Evolutionary conservation across 768 basidiomycete species (phyloP), one percentile per base, ranked within the genome.

Genomic region (Termitomyces sp.): DNA sequence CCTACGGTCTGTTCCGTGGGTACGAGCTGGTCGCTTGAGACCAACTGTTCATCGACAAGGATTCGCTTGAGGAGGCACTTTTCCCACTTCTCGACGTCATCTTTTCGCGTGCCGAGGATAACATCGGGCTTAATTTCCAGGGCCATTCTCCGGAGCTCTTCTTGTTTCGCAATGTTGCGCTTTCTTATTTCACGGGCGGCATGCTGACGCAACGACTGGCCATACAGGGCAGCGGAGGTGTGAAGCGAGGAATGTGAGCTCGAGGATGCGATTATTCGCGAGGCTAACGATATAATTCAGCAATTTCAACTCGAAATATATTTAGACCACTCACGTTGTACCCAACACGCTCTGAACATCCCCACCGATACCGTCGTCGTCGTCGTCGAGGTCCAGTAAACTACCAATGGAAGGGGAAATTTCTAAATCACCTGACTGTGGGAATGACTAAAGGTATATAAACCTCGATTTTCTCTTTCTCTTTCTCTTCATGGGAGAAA

Each of bases 41-140:
- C 59, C 31, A 87, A 71, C 17, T 80, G 73, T 43, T 82, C 76
- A 56, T 84, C 76, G 52, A 92, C 75, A 64, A 91, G 72, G 55
- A 83, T 69, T 62, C 79, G 78, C 42, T 84, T 83, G 45, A 95
- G 83, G 70, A 85, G 80, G 68, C 84, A 84, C 25, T 76, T 73
- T 40, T 69, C 63, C 91, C 93, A 95, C 66, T 84, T 84, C 54
- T 74, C 66, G 54, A 87, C 84, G 53, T 89, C 81, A 59, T 81
- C 80, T 6, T 82, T 75, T 41, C 83, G 77, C 16, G 83, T 84
- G 12, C 95, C 95, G 6, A 94, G 82, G 16, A 95, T 80, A 56
- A 89, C 83, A 63, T 90, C 86, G 16, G 88, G 77, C 45, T 72
- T 75, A 53, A 68, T 77, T 31, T 64, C 75, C 41, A 70, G 71